A percentile compares a stretch with the other conserved stretches of the same genome.
These are phyloP conservation scores for Barbatosphaeria neglecta DNA, from an alignment of 495 filamentous ascomycete genomes.

Conservation along the genomic window DNA sequence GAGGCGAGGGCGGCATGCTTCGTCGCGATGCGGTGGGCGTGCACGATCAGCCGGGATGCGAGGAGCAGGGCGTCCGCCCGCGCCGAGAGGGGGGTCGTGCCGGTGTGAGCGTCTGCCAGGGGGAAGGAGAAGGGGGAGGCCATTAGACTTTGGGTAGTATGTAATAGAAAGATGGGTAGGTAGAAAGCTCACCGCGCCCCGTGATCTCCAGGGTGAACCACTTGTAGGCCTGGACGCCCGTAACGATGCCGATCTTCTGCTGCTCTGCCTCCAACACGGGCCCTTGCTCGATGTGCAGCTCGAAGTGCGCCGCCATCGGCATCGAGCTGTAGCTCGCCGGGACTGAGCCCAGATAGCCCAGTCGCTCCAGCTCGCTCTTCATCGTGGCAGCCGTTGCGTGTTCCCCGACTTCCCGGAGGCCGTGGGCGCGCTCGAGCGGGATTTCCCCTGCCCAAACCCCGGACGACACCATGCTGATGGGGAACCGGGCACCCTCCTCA, in stretches of 20 bases:
- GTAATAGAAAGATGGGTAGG: not conserved
- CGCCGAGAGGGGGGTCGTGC: constrained; percentile 54
- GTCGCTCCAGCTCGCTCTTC: constrained; percentile 55
- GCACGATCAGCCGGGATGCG: constrained; percentile 56
- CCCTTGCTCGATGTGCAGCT: constrained; percentile 76
- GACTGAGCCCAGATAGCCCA: constrained; percentile 53
- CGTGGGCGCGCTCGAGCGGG: constrained; percentile 45
- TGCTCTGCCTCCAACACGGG: constrained; percentile 52
- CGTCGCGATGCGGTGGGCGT: constrained; percentile 50
- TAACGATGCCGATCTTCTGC: constrained; percentile 58
- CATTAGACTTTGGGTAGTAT: not conserved
- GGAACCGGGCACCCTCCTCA: constrained; percentile 74
- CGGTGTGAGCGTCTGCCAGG: constrained; percentile 53
- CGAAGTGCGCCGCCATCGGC: constrained; percentile 72
- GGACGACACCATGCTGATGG: constrained; percentile 62
- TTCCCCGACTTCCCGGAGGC: constrained; percentile 43
- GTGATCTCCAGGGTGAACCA: constrained; percentile 59
- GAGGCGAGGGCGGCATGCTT: constrained; percentile 48
- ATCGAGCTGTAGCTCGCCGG: constrained; percentile 47
- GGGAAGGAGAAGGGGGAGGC: not conserved
- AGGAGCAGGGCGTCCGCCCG: constrained; percentile 55
- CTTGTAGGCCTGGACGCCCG: constrained; percentile 56
- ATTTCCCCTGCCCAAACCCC: constrained; percentile 68
- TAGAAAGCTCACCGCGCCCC: constrained; percentile 27
- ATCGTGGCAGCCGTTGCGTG: constrained; percentile 49